These are phyloP conservation scores for Sclerotinia minor DNA, from an alignment of 2,329 filamentous ascomycete species.

Conservation along the genomic window DNA sequence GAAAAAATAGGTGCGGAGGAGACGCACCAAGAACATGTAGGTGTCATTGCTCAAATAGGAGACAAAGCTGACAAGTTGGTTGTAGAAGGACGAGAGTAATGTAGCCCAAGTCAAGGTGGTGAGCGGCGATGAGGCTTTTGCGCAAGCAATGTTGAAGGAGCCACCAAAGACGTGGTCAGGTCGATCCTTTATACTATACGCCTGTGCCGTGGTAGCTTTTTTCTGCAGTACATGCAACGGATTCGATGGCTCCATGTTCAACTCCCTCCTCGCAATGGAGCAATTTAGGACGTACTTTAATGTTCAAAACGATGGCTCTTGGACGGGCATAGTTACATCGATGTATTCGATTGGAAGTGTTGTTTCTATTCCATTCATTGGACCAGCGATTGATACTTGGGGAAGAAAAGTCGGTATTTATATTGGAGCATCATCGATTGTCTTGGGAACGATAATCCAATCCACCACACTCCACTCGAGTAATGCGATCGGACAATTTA, in stretches of 20 bases:
- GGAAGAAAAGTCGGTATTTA: constrained; percentile 51
- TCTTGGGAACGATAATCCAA: constrained; percentile 50
- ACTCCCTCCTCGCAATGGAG: constrained; percentile 48
- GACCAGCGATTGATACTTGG: constrained; percentile 49
- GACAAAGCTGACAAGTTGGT: not conserved
- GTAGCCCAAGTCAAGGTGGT: constrained; percentile 27
- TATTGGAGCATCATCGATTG: constrained; percentile 46
- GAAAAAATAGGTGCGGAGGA: not conserved
- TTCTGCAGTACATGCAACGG: constrained; percentile 53
- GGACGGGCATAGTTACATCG: constrained; percentile 51
- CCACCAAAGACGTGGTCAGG: constrained; percentile 46
- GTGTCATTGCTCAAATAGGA: not conserved
- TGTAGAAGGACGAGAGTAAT: not conserved
- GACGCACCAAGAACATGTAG: constrained; percentile 3
- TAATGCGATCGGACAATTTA: constrained; percentile 45
- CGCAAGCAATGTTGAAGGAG: constrained; percentile 55
- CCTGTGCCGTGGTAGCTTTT: constrained; percentile 48
- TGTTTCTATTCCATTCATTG: constrained; percentile 49
- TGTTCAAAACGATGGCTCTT: constrained; percentile 46
- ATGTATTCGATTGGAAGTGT: constrained; percentile 54
- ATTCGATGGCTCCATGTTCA: constrained; percentile 52
- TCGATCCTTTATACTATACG: constrained; percentile 46
- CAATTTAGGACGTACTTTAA: constrained; percentile 45
- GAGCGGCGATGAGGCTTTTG: constrained; percentile 52
- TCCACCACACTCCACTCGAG: constrained; percentile 38